Evolutionary conservation across 179 eudicot genomes (phyloP), one percentile per base, ranked within the genome.

Genomic region (Gypsophila paniculata): DNA sequence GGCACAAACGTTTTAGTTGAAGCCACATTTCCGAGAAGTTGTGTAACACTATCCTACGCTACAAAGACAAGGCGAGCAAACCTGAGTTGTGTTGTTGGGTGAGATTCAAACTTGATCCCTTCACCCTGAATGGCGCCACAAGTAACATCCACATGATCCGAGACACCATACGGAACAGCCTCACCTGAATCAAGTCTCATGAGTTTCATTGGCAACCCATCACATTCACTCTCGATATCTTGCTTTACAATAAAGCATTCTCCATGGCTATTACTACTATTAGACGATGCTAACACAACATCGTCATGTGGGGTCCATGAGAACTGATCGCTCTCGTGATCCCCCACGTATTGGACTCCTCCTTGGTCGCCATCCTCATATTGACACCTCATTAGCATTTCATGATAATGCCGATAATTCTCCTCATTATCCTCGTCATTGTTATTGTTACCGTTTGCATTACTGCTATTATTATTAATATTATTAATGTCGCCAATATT

Each of bases 261-360:
- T 6, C 70, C 71, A 36, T 74, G 73, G 10, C 64, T 78, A 17
- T 76, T 78, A 22, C 81, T 69, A 54, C 74, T 78, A 44, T 77
- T 80, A 3, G 82, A 71, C 42, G 82, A 69, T 6, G 73, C 73
- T 71, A 76, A 72, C 46, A 72, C 70, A 0, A 73, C 58, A 4
- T 77, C 80, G 17, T 77, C 78, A 22, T 78, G 79, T 54, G 76
- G 21, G 29, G 51, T 67, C 84, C 81, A 78, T 0, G 81, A 63
- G 62, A 72, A 75, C 53, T 75, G 81, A 44, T 77, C 73, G 10
- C 49, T 71, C 13, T 77, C 76, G 17, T 32, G 18, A 39, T 39
- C 64, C 8, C 65, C 69, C 29, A 77, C 72, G 19, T 58, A 71
- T 5, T 55, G 61, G 10, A 70, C 46, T 19, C 65, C 49, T 74